Evolutionary conservation across 1,139 yeast genomes (phyloP).

Genomic region (Blastobotrys buckinghamii): DNA sequence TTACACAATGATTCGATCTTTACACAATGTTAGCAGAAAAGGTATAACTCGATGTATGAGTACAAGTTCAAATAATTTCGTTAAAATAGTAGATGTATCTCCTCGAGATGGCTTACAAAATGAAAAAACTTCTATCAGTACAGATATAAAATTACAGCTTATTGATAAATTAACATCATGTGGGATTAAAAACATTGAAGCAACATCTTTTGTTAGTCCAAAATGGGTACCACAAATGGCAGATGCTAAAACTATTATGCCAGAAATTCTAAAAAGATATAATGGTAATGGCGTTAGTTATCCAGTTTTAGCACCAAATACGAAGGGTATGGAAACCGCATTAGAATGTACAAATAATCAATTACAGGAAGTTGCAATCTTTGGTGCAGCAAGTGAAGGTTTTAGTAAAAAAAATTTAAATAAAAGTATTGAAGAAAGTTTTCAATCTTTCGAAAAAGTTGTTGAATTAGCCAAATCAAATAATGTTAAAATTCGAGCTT

Average conservation of each 20-base stretch:
- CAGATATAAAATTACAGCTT: constrained; percentile 29
- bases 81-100: constrained; percentile 32
- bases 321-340: constrained; percentile 31
- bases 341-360: constrained; percentile 20
- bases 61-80: constrained; percentile 1
- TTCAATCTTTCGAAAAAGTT: constrained; percentile 27
- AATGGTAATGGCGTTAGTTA: constrained; percentile 25
- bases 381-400: constrained; percentile 35
- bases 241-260: constrained; percentile 23
- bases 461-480: constrained; percentile 25
- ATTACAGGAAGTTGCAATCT: constrained; percentile 31
- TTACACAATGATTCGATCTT: too few species aligned
- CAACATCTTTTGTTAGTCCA: constrained; percentile 35
- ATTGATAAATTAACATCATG: constrained; percentile 28
- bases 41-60: neutral
- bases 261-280: constrained; percentile 19
- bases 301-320: constrained; percentile 33
- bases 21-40: neutral
- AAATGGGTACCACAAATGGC: constrained; percentile 37
- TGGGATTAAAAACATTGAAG: constrained; percentile 31
- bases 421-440: constrained; percentile 29
- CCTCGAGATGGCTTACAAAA: constrained; percentile 36
- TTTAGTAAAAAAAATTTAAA: constrained; percentile 33
- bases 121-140: constrained; percentile 29
- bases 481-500: constrained; percentile 30